Evolutionary conservation across 768 basidiomycete species (phyloP).

Genomic region (Daedaleopsis sinensis): DNA sequence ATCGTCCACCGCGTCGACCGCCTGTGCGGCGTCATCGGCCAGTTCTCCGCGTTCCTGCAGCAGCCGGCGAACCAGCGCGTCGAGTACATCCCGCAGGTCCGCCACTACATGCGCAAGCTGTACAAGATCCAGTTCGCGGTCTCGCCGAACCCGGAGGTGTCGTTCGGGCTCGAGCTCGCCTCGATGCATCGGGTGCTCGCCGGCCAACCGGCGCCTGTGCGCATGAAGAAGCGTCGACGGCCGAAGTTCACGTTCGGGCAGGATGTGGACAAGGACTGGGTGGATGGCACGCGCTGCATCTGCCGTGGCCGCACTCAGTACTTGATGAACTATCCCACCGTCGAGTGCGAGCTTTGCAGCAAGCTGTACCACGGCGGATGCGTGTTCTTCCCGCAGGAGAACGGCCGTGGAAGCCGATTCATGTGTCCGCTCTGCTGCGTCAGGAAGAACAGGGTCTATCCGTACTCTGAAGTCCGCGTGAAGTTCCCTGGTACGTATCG

Average conservation of each 20-base stretch:
- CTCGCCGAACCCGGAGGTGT: conserved; percentile 77
- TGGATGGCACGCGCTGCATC: conserved; percentile 78
- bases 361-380: conserved; percentile 74
- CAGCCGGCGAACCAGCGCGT: conserved; percentile 71
- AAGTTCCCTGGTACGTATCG: conserved; percentile 56
- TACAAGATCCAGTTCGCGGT: conserved; percentile 91
- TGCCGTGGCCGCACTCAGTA: conserved; percentile 72
- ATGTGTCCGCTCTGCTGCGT: conserved; percentile 79
- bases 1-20: conserved; percentile 82
- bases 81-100: conserved; percentile 79
- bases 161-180: conserved; percentile 82
- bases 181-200: conserved; percentile 83
- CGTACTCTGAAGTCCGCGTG: conserved; percentile 77
- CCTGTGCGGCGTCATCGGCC: conserved; percentile 72
- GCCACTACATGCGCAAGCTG: conserved; percentile 89
- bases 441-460: conserved; percentile 71
- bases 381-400: conserved; percentile 67
- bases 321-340: conserved; percentile 59
- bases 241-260: conserved; percentile 76
- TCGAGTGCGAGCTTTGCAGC: conserved; percentile 68
- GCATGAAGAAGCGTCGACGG: conserved; percentile 57
- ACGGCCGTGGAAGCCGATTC: conserved; percentile 44
- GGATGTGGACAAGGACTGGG: conserved; percentile 73
- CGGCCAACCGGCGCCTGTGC: conserved; percentile 54
- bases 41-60: conserved; percentile 76